Percentiles rank a stretch among this genome's conserved stretches.
Evolutionary conservation across 305 asterid genomes (phyloP).

Genomic region (Nicotiana rustica): DNA sequence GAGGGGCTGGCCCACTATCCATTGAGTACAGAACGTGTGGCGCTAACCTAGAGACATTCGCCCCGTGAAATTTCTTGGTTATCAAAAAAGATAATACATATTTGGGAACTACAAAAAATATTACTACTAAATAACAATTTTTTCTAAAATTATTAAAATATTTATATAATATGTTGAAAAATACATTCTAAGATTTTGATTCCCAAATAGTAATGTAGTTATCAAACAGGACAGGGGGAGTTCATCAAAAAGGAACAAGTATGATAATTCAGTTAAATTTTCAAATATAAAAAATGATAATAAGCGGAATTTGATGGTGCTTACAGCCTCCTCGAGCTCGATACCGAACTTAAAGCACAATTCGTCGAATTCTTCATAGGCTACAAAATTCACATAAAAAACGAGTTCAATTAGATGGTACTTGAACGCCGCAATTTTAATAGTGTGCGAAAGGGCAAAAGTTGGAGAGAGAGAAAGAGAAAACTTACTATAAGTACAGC

Average conservation of each 20-base stretch:
- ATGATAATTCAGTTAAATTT: too few species aligned
- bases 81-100: not conserved
- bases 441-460: not conserved
- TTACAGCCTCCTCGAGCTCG: constrained; percentile 63
- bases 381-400: constrained; percentile 42
- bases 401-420: not conserved
- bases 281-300: constrained; percentile 12
- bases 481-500: constrained; percentile 74
- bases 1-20: too few species aligned
- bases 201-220: not conserved
- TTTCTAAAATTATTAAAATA: not conserved
- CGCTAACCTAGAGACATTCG: too few species aligned
- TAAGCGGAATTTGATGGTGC: not conserved
- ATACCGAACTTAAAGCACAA: constrained; percentile 61
- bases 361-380: constrained; percentile 57
- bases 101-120: not conserved
- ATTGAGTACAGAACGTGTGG: too few species aligned
- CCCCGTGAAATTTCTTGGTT: too few species aligned
- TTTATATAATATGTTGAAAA: not conserved
- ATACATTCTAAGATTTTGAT: not conserved
- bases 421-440: not conserved
- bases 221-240: not conserved
- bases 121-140: not conserved
- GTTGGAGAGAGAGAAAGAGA: constrained; percentile 6
- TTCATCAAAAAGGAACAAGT: not conserved